Evolutionary conservation across 2,329 filamentous ascomycete species (phyloP).

Genomic region (Alternaria atra): DNA sequence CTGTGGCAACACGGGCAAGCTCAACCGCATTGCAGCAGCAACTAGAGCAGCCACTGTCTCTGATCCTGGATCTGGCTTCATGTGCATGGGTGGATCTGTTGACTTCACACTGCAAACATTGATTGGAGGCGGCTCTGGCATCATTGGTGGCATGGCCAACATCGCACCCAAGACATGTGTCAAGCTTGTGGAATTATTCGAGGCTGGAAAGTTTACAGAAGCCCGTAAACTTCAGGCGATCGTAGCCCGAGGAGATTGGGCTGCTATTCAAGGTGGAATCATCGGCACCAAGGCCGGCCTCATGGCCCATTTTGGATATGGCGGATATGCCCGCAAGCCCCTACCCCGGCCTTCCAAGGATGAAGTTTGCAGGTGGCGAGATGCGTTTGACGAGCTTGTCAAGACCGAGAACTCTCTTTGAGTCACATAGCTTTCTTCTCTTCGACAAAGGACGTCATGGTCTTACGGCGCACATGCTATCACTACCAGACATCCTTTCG

Average conservation of each 20-base stretch:
- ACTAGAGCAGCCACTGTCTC: conserved; percentile 53
- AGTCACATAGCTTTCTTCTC: not conserved
- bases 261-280: conserved; percentile 73
- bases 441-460: not conserved
- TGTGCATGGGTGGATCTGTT: conserved; percentile 75
- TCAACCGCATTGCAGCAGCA: conserved; percentile 67
- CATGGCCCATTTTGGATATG: conserved; percentile 70
- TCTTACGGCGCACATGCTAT: conserved; percentile 9
- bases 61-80: conserved; percentile 63
- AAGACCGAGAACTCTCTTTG: conserved; percentile 52
- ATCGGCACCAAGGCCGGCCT: conserved; percentile 74
- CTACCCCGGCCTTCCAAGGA: conserved; percentile 60
- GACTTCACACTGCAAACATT: conserved; percentile 78
- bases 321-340: conserved; percentile 67
- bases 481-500: conserved; percentile 19
- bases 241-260: conserved; percentile 74
- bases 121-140: conserved; percentile 73
- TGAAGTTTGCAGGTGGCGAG: conserved; percentile 52
- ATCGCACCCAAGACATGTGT: conserved; percentile 73
- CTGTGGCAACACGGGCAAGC: conserved; percentile 74
- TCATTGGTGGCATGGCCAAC: conserved; percentile 77
- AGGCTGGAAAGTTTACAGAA: conserved; percentile 66
- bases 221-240: conserved; percentile 71
- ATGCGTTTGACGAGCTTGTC: conserved; percentile 57
- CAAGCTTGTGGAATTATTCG: conserved; percentile 67